A percentile compares a stretch with the other conserved stretches of the same genome.
These are phyloP conservation scores for Sphenostylis stenocarpa DNA, from an alignment of 306 rosid genomes.

Conservation along the genomic window DNA sequence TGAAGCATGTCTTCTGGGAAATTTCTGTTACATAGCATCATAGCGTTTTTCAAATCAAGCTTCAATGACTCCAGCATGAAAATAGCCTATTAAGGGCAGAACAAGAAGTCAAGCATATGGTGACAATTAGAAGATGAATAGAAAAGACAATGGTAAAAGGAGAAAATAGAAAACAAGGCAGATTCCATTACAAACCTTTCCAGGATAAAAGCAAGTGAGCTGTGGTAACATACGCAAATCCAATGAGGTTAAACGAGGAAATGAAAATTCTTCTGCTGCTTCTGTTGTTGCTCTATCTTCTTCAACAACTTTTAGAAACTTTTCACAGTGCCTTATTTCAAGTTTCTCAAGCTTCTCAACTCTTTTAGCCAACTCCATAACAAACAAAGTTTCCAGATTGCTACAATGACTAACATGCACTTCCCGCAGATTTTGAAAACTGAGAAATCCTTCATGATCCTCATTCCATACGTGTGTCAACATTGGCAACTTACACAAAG, in stretches of 20 bases:
- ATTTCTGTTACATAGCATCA: background rate
- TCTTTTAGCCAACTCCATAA: background rate
- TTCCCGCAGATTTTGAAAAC: background rate
- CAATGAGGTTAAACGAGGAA: background rate
- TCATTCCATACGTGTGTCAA: background rate
- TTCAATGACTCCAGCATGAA: background rate
- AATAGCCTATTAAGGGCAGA: background rate
- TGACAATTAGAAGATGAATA: background rate
- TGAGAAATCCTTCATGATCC: background rate
- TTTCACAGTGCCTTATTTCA: fast-evolving
- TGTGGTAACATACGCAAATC: background rate
- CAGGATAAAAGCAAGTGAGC: background rate
- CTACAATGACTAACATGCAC: fast-evolving
- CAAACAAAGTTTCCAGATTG: background rate
- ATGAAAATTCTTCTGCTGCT: background rate
- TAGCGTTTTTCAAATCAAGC: background rate
- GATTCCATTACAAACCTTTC: too few relatives aligned
- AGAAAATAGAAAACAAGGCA: background rate
- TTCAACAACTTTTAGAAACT: background rate
- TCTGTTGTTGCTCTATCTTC: background rate
- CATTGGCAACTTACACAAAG: background rate
- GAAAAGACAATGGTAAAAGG: background rate
- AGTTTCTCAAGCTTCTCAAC: background rate
- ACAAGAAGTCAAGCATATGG: background rate
- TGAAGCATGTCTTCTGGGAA: background rate